phyloP scores from a whole-genome alignment of 2,329 filamentous ascomycete species.

The Trichophyton equinum region DNA sequence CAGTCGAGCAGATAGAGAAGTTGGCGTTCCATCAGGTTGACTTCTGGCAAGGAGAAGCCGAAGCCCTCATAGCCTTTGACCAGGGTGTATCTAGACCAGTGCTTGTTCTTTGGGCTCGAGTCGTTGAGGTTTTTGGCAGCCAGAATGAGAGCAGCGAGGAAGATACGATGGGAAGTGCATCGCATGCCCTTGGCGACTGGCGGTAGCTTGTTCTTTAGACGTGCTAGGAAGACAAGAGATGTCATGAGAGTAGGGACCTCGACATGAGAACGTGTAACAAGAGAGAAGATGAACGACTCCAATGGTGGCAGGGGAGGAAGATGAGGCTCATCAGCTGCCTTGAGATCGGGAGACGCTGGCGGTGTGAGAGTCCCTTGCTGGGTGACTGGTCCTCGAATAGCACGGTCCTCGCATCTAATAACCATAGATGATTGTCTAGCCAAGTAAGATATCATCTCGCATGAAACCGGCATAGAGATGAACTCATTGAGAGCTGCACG shows the following conservation, averaged over 20 bases:
- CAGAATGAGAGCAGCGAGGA: conserved; percentile 54
- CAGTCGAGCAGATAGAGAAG: conserved; percentile 88
- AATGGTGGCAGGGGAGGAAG: conserved; percentile 56
- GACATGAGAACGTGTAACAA: conserved; percentile 87
- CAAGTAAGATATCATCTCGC: conserved; percentile 37
- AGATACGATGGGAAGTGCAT: conserved; percentile 96
- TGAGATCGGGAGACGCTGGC: conserved; percentile 46
- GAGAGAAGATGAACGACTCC: conserved; percentile 80
- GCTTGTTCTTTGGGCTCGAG: conserved; percentile 99
- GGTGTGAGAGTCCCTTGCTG: conserved; percentile 37
- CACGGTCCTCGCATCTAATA: conserved; percentile 38
- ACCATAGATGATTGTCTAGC: conserved; percentile 36
- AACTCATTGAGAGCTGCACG: conserved; percentile 37
- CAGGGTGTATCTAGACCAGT: conserved; percentile 90
- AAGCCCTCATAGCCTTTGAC: conserved; percentile 63
- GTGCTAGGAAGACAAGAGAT: conserved; percentile 80
- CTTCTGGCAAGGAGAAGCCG: conserved; percentile 85
- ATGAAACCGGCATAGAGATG: conserved; percentile 35
- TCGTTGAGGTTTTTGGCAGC: conserved; percentile 97
- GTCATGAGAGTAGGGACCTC: conserved; percentile 97
- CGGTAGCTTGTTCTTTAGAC: conserved; percentile 72
- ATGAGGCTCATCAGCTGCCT: conserved; percentile 29
- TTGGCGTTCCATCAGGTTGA: conserved; percentile 99
- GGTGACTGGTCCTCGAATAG: conserved; percentile 30
- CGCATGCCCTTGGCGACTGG: conserved; percentile 91